Evolutionary conservation across 768 basidiomycete genomes (phyloP).

Genomic region (Pholiota microspora): DNA sequence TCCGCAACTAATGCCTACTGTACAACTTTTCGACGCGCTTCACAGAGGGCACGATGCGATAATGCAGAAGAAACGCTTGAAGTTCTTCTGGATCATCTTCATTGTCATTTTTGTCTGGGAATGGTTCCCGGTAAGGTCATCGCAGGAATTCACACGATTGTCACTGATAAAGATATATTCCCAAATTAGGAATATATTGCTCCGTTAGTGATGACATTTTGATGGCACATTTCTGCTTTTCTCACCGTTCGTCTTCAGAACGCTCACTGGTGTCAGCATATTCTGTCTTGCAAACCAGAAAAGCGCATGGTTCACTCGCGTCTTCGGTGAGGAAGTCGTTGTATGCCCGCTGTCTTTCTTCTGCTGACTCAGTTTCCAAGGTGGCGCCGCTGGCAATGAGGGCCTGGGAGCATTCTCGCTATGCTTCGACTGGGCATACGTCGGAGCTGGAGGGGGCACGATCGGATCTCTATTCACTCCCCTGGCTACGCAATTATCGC

Average conservation of each 20-base stretch:
- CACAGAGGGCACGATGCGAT: conserved; percentile 41
- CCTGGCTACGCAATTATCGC: conserved; percentile 50
- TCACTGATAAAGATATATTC: neutral
- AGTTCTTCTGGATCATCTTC: conserved; percentile 55
- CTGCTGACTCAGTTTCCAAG: conserved; percentile 16
- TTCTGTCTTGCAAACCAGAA: conserved; percentile 53
- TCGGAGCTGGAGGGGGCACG: conserved; percentile 43
- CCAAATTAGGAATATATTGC: conserved; percentile 36
- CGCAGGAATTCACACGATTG: neutral
- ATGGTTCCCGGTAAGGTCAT: conserved; percentile 40
- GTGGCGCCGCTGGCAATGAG: conserved; percentile 60
- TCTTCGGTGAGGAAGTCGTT: conserved; percentile 43
- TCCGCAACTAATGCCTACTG: conserved; percentile 36
- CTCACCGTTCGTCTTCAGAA: too few species aligned
- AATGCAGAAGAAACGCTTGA: conserved; percentile 51
- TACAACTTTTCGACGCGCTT: conserved; percentile 42
- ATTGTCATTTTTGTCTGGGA: conserved; percentile 55
- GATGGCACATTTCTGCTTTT: neutral
- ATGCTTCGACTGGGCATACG: conserved; percentile 63
- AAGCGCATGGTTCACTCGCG: conserved; percentile 46
- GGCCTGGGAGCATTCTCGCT: conserved; percentile 59
- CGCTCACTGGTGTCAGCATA: conserved; percentile 58
- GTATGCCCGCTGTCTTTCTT: neutral
- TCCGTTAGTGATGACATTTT: conserved; percentile 25
- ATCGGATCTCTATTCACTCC: conserved; percentile 51